Percentiles rank a stretch among this genome's conserved stretches.
phyloP scores from a whole-genome alignment of 2,329 filamentous ascomycete species.

The Apiospora arundinis region DNA sequence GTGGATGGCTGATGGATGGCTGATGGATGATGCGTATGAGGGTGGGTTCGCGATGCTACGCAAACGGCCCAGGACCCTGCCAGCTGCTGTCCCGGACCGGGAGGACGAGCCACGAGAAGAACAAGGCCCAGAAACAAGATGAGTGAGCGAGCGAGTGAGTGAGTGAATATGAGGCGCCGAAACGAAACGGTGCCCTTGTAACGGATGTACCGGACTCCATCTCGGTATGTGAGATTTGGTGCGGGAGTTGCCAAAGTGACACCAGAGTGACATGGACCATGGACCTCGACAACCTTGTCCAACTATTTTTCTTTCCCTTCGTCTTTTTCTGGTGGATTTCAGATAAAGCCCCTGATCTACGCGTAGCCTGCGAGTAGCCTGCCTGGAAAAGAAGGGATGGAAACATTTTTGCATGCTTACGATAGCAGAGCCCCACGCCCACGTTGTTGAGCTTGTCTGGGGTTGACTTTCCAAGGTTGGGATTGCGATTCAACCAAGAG shows the following conservation, averaged over 20 bases:
- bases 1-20: too few species aligned
- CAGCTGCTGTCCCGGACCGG: not conserved
- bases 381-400: not conserved
- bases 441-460: not conserved
- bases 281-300: not conserved
- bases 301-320: not conserved
- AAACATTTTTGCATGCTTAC: conserved; percentile 7
- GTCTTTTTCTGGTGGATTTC: conserved; percentile 18
- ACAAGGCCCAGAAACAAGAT: not conserved
- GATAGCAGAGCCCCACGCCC: conserved; percentile 5
- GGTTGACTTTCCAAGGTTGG: not conserved
- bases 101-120: not conserved
- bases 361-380: not conserved
- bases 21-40: not conserved
- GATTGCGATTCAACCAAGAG: not conserved
- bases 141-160: not conserved
- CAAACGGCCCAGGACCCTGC: conserved; percentile 2
- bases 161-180: not conserved
- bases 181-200: not conserved
- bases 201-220: not conserved
- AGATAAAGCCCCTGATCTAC: conserved; percentile 19
- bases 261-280: not conserved
- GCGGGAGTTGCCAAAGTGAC: conserved; percentile 14
- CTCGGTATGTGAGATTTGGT: not conserved
- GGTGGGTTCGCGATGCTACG: conserved; percentile 9